Evolutionary conservation across 176 grass and related monocot genomes (phyloP).

Genomic region (Carex kokanica): DNA sequence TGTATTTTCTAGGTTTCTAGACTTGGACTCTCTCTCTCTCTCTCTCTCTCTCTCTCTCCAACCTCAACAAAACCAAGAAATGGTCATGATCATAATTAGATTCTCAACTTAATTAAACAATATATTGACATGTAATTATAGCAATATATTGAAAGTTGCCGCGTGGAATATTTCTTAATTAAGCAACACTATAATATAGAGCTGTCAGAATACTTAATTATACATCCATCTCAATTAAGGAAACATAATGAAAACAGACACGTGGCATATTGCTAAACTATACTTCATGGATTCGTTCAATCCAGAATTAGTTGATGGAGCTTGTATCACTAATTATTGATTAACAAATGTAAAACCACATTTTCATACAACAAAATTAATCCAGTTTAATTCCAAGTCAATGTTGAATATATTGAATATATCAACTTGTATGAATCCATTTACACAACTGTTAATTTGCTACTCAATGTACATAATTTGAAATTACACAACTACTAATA

Average conservation of each 20-base stretch:
- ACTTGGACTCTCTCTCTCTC: too few species aligned
- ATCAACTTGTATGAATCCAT: not conserved
- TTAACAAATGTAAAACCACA: not conserved
- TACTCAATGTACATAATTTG: too few species aligned
- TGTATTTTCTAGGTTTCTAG: not conserved
- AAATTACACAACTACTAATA: too few species aligned
- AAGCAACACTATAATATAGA: not conserved
- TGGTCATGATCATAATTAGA: not conserved
- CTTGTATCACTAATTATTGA: not conserved
- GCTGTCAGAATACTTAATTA: not conserved
- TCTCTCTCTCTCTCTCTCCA: not conserved
- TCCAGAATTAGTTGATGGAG: not conserved
- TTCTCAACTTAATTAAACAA: not conserved
- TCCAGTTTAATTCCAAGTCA: not conserved
- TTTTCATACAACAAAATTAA: not conserved
- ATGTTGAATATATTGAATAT: not conserved
- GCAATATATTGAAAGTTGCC: not conserved
- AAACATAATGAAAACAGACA: not conserved
- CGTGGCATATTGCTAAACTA: not conserved
- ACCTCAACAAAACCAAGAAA: not conserved
- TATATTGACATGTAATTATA: not conserved
- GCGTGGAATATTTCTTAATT: not conserved
- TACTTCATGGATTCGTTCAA: not conserved
- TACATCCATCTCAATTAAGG: not conserved
- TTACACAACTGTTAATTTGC: too few species aligned